A percentile compares a stretch with the other conserved stretches of the same genome.
phyloP scores from a whole-genome alignment of 148 eudicot genomes.

The Chenopodium album region DNA sequence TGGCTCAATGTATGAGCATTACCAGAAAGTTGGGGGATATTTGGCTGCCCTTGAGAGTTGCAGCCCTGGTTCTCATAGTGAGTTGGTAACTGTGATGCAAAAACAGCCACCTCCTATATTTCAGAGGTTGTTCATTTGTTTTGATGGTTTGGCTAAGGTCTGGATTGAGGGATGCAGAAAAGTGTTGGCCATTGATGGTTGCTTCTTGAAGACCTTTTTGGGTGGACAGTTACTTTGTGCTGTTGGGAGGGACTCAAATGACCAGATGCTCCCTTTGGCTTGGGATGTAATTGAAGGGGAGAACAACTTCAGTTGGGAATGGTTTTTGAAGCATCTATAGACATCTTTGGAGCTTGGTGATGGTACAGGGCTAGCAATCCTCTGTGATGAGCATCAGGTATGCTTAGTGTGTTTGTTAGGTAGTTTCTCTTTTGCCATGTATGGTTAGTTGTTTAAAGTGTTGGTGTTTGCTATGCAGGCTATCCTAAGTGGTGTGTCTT shows the following conservation, averaged over 20 bases:
- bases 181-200: background rate
- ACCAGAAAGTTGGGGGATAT: background rate
- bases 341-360: background rate
- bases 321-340: background rate
- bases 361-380: background rate
- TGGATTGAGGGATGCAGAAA: background rate
- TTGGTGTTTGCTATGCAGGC: background rate
- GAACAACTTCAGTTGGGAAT: background rate
- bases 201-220: background rate
- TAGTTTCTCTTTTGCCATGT: no score
- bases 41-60: background rate
- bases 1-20: no score
- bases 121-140: background rate
- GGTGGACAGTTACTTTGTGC: background rate
- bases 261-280: conserved; percentile 2
- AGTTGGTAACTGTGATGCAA: background rate
- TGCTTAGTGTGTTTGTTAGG: no score
- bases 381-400: background rate
- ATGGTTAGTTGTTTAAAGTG: background rate
- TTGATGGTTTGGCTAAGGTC: background rate
- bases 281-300: background rate
- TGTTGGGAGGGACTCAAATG: background rate
- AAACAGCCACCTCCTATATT: background rate
- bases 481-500: background rate
- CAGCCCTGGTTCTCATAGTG: background rate